Evolutionary conservation across 1,284 basidiomycete species (phyloP), one percentile per base, ranked within the genome.

Genomic region (Wallemia hederae): DNA sequence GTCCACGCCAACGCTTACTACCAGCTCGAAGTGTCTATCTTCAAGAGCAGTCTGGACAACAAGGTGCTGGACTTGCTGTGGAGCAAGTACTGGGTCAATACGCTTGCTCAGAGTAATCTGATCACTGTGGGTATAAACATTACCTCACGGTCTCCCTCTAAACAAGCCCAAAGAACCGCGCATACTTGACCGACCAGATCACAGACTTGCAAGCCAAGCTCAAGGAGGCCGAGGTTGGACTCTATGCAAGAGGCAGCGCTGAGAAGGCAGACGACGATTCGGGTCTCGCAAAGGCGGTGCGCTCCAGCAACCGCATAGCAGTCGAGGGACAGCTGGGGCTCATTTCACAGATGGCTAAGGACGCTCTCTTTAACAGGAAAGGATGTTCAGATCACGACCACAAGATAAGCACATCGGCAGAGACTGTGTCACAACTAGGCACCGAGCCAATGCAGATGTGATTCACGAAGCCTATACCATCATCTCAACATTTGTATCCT

Each of bases 41-140:
- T 96, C 79, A 97, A 92, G 71, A 84, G 81, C 22, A 80, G 77
- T 34, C 72, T 91, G 56, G 92, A 98, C 68, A 81, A 80, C 24
- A 80, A 89, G 66, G 72, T 98, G 15, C 75, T 98, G 27, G 85
- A 85, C 28, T 72, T 91, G 68, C 72, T 98, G 24, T 98, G 92
- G 92, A 96, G 98, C 74, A 97, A 97, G 73, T 98, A 98, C 67
- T 99, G 92, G 92, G 87, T 92, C 22, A 90, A 87, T 66, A 97
- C 92, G 0, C 76, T 98, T 28, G 85, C 84, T 67, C 86, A 90
- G 68, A 89, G 84, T 67, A 82, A 88, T 1, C 72, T 96, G 29
- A 83, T 96, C 55, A 87, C 87, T 55, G 90, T 91, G 61, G 60
- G 84, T 73, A 7, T 3, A 9, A 17, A 17, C 5, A 14, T 5